Evolutionary conservation across 2,329 filamentous ascomycete genomes (phyloP).

Genomic region (Colletotrichum siamense): DNA sequence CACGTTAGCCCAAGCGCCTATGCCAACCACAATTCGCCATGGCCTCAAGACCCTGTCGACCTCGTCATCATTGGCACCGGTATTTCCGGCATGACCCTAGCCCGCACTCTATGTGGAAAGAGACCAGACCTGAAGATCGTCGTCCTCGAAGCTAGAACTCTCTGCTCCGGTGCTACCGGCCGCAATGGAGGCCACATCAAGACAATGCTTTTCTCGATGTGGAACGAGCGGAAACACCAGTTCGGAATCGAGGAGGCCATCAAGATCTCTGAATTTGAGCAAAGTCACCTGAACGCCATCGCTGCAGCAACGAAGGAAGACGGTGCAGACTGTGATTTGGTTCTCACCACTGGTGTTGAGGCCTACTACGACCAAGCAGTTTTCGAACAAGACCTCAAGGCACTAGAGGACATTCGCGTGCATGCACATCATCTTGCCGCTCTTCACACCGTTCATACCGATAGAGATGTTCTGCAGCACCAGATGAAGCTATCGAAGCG

Average conservation of each 20-base stretch:
- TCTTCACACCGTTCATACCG: slow-evolving; percentile 13
- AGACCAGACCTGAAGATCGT: background rate
- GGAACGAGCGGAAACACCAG: slow-evolving; percentile 13
- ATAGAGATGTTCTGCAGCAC: background rate
- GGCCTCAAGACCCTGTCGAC: slow-evolving; percentile 15
- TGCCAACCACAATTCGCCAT: slow-evolving; percentile 20
- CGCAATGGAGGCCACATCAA: slow-evolving; percentile 21
- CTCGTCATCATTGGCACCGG: slow-evolving; percentile 28
- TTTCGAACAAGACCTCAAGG: slow-evolving; percentile 21
- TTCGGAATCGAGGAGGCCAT: slow-evolving; percentile 18
- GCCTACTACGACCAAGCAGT: slow-evolving; percentile 17
- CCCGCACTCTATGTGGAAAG: slow-evolving; percentile 20
- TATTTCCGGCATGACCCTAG: slow-evolving; percentile 21
- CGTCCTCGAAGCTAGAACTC: background rate
- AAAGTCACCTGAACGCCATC: slow-evolving; percentile 7
- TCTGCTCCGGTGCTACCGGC: background rate
- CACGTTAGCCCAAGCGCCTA: slow-evolving; percentile 1
- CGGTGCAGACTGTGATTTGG: slow-evolving; percentile 18
- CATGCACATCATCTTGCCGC: slow-evolving; percentile 17
- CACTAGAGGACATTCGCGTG: slow-evolving; percentile 21
- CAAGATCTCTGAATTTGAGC: slow-evolving; percentile 11
- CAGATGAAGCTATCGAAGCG: slow-evolving; percentile 10
- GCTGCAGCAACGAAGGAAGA: background rate
- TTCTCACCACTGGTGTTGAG: slow-evolving; percentile 7
- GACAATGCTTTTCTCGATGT: slow-evolving; percentile 14